Percentiles rank a stretch among this genome's conserved stretches.
Conservation (phyloP, 176 grass and related monocot species). For the Musa beccarii region DNA sequence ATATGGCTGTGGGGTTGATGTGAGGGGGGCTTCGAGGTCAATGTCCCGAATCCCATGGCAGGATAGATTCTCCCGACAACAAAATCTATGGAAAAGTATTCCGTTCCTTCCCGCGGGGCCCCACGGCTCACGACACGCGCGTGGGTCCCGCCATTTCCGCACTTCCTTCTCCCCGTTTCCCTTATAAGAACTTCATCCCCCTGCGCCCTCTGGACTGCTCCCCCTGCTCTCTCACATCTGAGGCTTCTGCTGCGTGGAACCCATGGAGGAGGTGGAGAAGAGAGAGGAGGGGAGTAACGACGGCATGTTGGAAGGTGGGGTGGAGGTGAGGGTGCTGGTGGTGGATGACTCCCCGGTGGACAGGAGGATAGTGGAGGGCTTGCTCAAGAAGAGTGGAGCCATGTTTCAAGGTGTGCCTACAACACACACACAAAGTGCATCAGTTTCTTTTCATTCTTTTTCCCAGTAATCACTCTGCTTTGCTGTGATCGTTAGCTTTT, state of each 20-base stretch:
- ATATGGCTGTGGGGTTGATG: too few relatives aligned
- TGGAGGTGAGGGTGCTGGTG: conserved; percentile 9
- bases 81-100: conserved; percentile 19
- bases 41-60: conserved; percentile 12
- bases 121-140: neutral
- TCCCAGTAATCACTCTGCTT: neutral
- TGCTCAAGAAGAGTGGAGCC: neutral
- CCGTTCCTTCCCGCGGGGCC: neutral
- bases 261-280: neutral
- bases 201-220: neutral
- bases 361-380: conserved; percentile 3
- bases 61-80: conserved; percentile 13
- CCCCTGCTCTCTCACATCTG: neutral
- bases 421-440: too few relatives aligned
- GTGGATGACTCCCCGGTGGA: conserved; percentile 19
- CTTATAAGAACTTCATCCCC: neutral
- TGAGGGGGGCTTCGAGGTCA: neutral
- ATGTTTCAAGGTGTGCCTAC: neutral
- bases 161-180: neutral
- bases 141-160: neutral
- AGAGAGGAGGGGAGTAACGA: neutral
- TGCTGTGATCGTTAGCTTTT: neutral
- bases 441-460: neutral
- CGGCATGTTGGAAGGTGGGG: neutral
- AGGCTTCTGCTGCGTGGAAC: neutral